A percentile compares a stretch with the other conserved stretches of the same genome.
Conservation (phyloP, 2,329 filamentous ascomycete genomes). For the Hypoxylon sp. region DNA sequence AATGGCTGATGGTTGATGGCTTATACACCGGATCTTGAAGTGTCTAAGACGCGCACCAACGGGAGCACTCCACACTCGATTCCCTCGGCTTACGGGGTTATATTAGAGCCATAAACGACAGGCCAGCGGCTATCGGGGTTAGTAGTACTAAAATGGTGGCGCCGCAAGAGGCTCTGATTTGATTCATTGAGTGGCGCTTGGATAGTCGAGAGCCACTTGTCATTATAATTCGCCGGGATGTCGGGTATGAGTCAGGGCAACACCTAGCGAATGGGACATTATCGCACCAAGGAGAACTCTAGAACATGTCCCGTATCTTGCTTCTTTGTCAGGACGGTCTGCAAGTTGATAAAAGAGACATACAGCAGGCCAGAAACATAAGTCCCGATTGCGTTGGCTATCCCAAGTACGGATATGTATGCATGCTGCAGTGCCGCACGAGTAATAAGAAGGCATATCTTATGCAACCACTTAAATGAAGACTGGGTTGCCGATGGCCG, state of each 20-base stretch:
- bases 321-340: constrained; percentile 25
- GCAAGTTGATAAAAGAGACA: constrained; percentile 32
- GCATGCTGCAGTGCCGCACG: constrained; percentile 38
- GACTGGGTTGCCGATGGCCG: constrained; percentile 32
- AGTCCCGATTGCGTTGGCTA: constrained; percentile 30
- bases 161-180: constrained; percentile 30
- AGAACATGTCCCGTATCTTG: constrained; percentile 22
- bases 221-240: constrained; percentile 29
- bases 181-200: constrained; percentile 36
- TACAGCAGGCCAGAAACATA: constrained; percentile 32
- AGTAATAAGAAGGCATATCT: constrained; percentile 35
- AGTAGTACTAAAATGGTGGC: constrained; percentile 26
- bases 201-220: constrained; percentile 30
- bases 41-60: constrained; percentile 29
- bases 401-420: constrained; percentile 30
- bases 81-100: constrained; percentile 34
- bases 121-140: constrained; percentile 6
- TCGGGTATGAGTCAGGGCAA: constrained; percentile 42
- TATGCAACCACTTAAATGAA: constrained; percentile 33
- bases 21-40: constrained; percentile 11
- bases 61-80: constrained; percentile 7
- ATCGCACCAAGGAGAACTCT: constrained; percentile 22
- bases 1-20: constrained; percentile 1
- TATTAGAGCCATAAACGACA: constrained; percentile 18
- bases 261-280: constrained; percentile 42